phyloP scores from a whole-genome alignment of 768 basidiomycete genomes.

The Leccinum subgranulosum region DNA sequence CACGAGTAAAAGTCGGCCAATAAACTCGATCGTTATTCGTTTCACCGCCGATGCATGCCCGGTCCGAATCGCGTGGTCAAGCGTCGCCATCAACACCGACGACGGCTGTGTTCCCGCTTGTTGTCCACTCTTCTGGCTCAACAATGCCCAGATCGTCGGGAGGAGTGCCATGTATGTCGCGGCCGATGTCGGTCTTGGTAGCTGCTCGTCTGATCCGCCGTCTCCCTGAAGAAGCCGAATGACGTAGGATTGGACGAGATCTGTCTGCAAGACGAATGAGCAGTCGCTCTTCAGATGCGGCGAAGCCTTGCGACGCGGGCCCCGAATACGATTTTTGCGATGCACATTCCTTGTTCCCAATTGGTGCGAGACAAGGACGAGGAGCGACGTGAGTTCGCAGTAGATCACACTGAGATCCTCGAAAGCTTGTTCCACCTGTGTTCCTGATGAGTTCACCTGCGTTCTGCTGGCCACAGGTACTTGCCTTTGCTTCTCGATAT shows the following conservation, averaged over 20 bases:
- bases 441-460: slow-evolving; percentile 5
- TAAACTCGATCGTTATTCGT: slow-evolving; percentile 67
- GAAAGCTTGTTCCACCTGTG: slow-evolving; percentile 60
- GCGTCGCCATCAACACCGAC: slow-evolving; percentile 46
- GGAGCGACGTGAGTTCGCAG: slow-evolving; percentile 71
- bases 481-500: slow-evolving; percentile 58
- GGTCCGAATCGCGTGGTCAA: slow-evolving; percentile 63
- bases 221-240: slow-evolving; percentile 54
- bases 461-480: neutral
- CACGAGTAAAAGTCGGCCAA: slow-evolving; percentile 69
- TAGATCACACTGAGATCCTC: slow-evolving; percentile 74
- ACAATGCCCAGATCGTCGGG: slow-evolving; percentile 75
- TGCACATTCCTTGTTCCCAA: slow-evolving; percentile 4
- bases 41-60: slow-evolving; percentile 64
- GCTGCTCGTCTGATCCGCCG: slow-evolving; percentile 37
- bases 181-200: slow-evolving; percentile 52
- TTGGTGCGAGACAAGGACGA: slow-evolving; percentile 40
- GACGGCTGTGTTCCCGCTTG: slow-evolving; percentile 16
- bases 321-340: slow-evolving; percentile 9
- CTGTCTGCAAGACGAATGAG: slow-evolving; percentile 39
- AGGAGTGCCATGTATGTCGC: slow-evolving; percentile 62
- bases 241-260: slow-evolving; percentile 60
- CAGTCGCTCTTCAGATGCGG: slow-evolving; percentile 15
- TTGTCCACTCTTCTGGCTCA: slow-evolving; percentile 45
- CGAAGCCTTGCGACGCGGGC: slow-evolving; percentile 14